Conservation (phyloP, 495 filamentous ascomycete genomes). For the Neurospora tetraspora region DNA sequence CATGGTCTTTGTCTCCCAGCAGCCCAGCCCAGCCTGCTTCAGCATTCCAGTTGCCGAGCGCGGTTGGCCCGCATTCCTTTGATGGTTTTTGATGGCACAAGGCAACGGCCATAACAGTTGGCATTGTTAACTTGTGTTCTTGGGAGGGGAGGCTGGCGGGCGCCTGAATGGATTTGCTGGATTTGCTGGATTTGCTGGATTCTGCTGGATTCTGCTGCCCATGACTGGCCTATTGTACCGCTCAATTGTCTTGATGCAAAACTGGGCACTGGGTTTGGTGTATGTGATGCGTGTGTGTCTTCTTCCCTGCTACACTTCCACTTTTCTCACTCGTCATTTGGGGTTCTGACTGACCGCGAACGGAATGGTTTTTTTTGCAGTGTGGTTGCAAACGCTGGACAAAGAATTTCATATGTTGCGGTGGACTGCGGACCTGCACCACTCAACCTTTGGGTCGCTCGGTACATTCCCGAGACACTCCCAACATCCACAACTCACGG, state of each 20-base stretch:
- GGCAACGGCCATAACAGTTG: neutral
- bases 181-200: neutral
- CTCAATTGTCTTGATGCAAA: neutral
- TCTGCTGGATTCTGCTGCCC: neutral
- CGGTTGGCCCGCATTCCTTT: conserved; percentile 13
- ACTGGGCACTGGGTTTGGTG: conserved; percentile 1
- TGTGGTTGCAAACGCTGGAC: conserved; percentile 27
- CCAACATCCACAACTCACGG: neutral
- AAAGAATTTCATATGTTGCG: conserved; percentile 12
- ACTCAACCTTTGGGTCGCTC: conserved; percentile 15
- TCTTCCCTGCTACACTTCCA: neutral
- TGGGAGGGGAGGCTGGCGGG: neutral
- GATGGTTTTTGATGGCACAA: neutral
- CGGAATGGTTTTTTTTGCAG: conserved; percentile 8
- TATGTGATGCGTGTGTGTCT: neutral
- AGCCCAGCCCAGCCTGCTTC: conserved; percentile 6
- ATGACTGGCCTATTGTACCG: neutral
- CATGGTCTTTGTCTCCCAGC: conserved; percentile 30
- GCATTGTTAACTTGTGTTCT: conserved; percentile 10
- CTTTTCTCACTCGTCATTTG: neutral
- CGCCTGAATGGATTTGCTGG: too few species aligned
- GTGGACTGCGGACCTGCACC: neutral
- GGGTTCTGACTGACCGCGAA: conserved; percentile 10
- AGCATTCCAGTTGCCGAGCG: conserved; percentile 4
- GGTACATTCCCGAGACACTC: conserved; percentile 36